Percentiles rank a stretch among this genome's conserved stretches.
These are phyloP conservation scores for Cucurbitaria berberidis DNA, from an alignment of 2,329 filamentous ascomycete genomes.

Conservation along the genomic window DNA sequence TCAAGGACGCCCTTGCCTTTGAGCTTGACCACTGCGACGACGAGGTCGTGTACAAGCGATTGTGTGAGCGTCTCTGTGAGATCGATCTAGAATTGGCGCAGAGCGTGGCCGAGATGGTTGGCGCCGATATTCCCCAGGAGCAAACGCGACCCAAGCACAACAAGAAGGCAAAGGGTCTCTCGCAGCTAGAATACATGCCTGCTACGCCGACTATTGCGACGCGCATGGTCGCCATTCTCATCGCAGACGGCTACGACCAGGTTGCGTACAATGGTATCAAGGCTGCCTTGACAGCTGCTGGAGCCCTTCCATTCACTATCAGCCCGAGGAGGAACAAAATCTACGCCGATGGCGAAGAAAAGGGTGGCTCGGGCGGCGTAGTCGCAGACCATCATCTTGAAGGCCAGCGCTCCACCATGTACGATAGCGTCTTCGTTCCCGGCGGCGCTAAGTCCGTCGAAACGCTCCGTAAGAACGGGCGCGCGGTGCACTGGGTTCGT, in stretches of 20 bases:
- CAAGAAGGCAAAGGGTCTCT: constrained; percentile 69
- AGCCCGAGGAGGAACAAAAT: constrained; percentile 71
- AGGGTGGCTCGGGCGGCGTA: constrained; percentile 60
- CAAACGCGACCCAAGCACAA: constrained; percentile 66
- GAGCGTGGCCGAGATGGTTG: constrained; percentile 72
- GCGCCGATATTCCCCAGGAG: constrained; percentile 64
- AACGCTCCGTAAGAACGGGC: constrained; percentile 71
- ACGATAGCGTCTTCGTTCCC: constrained; percentile 79
- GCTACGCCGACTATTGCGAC: constrained; percentile 70
- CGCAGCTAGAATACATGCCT: constrained; percentile 71
- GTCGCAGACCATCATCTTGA: constrained; percentile 79
- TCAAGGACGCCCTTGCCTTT: constrained; percentile 67
- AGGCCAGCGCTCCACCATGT: constrained; percentile 79
- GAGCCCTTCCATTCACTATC: constrained; percentile 75
- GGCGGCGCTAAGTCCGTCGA: constrained; percentile 70
- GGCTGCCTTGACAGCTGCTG: constrained; percentile 64
- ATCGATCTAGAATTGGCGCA: constrained; percentile 75
- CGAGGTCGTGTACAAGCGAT: constrained; percentile 73
- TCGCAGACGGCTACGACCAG: constrained; percentile 78
- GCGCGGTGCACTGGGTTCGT: constrained; percentile 76
- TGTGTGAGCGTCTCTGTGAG: constrained; percentile 71
- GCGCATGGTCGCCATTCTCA: constrained; percentile 75
- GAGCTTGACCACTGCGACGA: constrained; percentile 85
- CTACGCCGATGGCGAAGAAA: constrained; percentile 65
- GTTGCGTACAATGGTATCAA: constrained; percentile 70